Evolutionary conservation across 306 rosid genomes (phyloP), one percentile per base, ranked within the genome.

Genomic region (Luffa aegyptiaca): DNA sequence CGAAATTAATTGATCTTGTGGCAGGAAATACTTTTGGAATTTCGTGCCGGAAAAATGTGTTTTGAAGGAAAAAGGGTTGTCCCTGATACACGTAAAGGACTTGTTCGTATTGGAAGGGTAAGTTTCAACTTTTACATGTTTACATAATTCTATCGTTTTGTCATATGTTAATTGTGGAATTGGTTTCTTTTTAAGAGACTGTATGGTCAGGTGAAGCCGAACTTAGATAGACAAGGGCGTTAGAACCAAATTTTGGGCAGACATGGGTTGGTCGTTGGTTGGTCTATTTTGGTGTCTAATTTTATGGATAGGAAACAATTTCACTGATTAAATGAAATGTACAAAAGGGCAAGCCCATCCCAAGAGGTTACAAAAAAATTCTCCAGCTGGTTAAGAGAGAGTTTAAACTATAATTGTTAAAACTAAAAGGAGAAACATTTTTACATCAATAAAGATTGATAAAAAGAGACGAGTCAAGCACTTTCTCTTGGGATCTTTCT

Each of bases 11-110:
- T 8, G 80, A 62, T 76, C 33, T 51, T 41, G 36, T 84, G 78
- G 70, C 92, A 94, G 97, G 98, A 94, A 86, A 81, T 87, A 65
- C 70, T 92, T 89, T 76, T 92, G 79, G 98, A 94, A 86, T 91
- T 94, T 80, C 93, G 97, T 79, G 98, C 97, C 63, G 98, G 98
- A 75, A 94, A 94, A 88, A 92, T 94, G 98, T 3, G 55, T 79
- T 85, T 88, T 18, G 90, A 90, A 79, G 97, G 95, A 20, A 91
- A 81, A 83, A 89, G 49, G 80, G 98, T 92, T 70, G 84, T 83
- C 31, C 97, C 98, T 5, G 97, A 94, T 83, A 69, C 91, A 31
- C 90, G 93, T 5, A 94, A 89, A 88, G 98, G 98, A 46, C 95
- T 92, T 78, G 75, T 94, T 91, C 97, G 97, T 61, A 85, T 94